A percentile compares a stretch with the other conserved stretches of the same genome.
These are phyloP conservation scores for Phytophthora brassicae DNA, from an alignment of 352 stramenopile genomes.

Conservation along the genomic window DNA sequence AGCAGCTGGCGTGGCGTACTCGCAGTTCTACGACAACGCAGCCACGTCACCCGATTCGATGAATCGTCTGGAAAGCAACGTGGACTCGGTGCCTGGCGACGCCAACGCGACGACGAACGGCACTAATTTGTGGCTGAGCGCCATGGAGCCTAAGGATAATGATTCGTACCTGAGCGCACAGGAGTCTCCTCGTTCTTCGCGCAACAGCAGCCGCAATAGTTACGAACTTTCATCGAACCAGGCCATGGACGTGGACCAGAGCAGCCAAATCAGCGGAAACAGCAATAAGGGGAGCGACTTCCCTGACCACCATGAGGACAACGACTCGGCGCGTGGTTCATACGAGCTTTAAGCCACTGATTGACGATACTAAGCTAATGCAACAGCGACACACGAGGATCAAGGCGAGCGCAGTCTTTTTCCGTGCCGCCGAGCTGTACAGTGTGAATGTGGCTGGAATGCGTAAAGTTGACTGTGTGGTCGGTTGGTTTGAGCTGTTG, in stretches of 20 bases:
- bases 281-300: constrained; percentile 78
- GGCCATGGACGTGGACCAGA: constrained; percentile 51
- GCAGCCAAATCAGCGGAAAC: constrained; percentile 66
- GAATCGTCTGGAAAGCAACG: constrained; percentile 29
- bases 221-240: constrained; percentile 44
- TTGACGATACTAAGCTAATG: constrained; percentile 24
- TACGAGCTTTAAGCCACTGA: constrained; percentile 67
- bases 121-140: constrained; percentile 80
- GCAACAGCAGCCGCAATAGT: constrained; percentile 63
- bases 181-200: constrained; percentile 45
- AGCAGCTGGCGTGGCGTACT: constrained; percentile 63
- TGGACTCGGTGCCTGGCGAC: constrained; percentile 29
- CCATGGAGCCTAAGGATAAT: constrained; percentile 82
- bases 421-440: constrained; percentile 10
- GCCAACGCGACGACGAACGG: constrained; percentile 29
- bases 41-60: constrained; percentile 53
- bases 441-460: constrained; percentile 31
- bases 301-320: constrained; percentile 71
- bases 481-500: constrained; percentile 20
- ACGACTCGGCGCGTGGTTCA: constrained; percentile 66
- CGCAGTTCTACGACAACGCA: constrained; percentile 76
- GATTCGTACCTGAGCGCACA: constrained; percentile 68
- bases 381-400: constrained; percentile 21
- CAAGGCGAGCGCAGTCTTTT: constrained; percentile 30
- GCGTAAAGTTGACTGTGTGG: constrained; percentile 25